Percentiles rank a stretch among this genome's conserved stretches.
Conservation (phyloP, 257 asterid genomes). For the Marsdenia floribunda region DNA sequence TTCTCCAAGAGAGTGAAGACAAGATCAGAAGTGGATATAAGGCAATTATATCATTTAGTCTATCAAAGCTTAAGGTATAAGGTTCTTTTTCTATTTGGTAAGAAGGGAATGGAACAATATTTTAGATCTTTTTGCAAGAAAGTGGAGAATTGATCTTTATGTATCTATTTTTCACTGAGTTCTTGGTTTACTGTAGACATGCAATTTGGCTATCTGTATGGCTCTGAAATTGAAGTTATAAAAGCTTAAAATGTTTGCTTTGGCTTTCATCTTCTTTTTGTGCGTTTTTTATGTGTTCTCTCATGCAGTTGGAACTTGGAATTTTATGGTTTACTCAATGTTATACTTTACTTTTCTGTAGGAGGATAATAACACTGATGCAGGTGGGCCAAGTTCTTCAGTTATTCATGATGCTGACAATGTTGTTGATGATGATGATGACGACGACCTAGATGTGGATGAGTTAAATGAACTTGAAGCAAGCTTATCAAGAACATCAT, state of each 20-base stretch:
- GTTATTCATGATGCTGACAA: slow-evolving; percentile 23
- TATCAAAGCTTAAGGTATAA: not conserved
- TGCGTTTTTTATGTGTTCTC: not conserved
- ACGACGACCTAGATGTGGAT: slow-evolving; percentile 78
- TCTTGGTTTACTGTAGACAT: not conserved
- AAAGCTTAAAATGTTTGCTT: not conserved
- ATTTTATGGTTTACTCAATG: not conserved
- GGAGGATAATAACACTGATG: slow-evolving; percentile 45
- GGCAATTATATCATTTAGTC: not conserved
- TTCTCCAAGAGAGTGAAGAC: not conserved
- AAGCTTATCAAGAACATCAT: slow-evolving; percentile 62
- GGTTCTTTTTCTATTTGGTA: not conserved
- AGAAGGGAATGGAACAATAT: not conserved
- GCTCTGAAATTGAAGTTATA: not conserved
- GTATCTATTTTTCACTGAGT: not conserved
- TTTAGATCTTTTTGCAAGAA: not conserved
- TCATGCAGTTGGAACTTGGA: not conserved
- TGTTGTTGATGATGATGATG: slow-evolving; percentile 41
- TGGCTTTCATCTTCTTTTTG: not conserved
- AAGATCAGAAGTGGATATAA: not conserved
- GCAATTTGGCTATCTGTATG: not conserved
- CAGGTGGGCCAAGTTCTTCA: slow-evolving; percentile 62
- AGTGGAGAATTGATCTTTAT: not conserved
- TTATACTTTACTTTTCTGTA: slow-evolving; percentile 22
- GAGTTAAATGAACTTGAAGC: slow-evolving; percentile 89